These are phyloP conservation scores for Colletotrichum godetiae DNA, from an alignment of 2,329 filamentous ascomycete species.

Conservation along the genomic window DNA sequence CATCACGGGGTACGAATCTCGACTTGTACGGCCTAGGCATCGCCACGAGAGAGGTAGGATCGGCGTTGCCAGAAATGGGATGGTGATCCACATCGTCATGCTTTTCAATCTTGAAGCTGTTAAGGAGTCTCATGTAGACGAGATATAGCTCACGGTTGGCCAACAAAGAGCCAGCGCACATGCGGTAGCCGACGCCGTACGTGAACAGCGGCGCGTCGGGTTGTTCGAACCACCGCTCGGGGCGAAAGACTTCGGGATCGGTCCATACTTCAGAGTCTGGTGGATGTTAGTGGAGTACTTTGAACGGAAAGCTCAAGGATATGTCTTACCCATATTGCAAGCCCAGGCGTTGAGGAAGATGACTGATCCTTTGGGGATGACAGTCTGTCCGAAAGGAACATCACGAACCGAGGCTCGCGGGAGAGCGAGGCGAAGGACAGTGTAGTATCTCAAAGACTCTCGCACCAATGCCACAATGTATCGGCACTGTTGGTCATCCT, in stretches of 20 bases:
- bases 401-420: constrained; percentile 72
- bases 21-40: constrained; percentile 69
- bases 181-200: constrained; percentile 74
- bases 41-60: constrained; percentile 71
- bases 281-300: background rate
- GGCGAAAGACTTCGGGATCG: constrained; percentile 60
- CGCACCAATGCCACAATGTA: constrained; percentile 73
- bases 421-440: constrained; percentile 71
- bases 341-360: constrained; percentile 76
- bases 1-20: constrained; percentile 63
- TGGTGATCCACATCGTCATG: constrained; percentile 66
- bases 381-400: constrained; percentile 65
- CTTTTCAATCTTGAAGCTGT: constrained; percentile 69
- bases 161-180: constrained; percentile 73
- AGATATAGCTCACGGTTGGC: constrained; percentile 75
- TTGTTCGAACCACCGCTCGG: constrained; percentile 71
- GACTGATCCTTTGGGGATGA: constrained; percentile 71
- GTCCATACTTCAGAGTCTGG: constrained; percentile 65
- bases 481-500: constrained; percentile 72
- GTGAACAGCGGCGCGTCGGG: constrained; percentile 74
- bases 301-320: background rate
- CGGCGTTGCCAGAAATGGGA: constrained; percentile 68
- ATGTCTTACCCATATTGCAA: constrained; percentile 71
- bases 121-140: constrained; percentile 71
- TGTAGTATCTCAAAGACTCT: constrained; percentile 72